Percentiles rank a stretch among this genome's conserved stretches.
phyloP scores from a whole-genome alignment of 768 basidiomycete genomes.

The Multifurca ochricompacta region DNA sequence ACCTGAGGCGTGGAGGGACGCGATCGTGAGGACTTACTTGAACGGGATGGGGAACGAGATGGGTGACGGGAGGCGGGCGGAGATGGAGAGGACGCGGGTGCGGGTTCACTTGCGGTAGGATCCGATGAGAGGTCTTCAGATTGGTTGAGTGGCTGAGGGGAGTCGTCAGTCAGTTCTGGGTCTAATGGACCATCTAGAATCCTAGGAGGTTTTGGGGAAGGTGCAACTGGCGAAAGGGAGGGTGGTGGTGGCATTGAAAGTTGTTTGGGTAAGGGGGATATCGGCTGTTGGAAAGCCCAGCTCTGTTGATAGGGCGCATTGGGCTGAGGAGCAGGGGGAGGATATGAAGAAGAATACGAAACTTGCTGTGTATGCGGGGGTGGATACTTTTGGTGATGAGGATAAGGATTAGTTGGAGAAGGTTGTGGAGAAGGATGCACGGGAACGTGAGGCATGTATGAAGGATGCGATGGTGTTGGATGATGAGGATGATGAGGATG shows the following conservation, averaged over 20 bases:
- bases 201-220: constrained; percentile 13
- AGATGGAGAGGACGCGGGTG: background rate
- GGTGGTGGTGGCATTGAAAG: constrained; percentile 40
- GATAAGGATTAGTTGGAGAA: constrained; percentile 26
- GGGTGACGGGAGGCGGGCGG: background rate
- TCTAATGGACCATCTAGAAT: constrained; percentile 16
- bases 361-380: constrained; percentile 24
- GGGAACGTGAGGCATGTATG: constrained; percentile 29
- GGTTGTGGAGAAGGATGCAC: constrained; percentile 23
- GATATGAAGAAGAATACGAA: constrained; percentile 27
- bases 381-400: constrained; percentile 28
- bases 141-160: background rate
- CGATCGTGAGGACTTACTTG: constrained; percentile 3
- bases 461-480: constrained; percentile 31
- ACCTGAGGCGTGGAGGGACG: constrained; percentile 2
- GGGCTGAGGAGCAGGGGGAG: constrained; percentile 19
- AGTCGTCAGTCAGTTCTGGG: constrained; percentile 3
- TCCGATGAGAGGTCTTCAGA: background rate
- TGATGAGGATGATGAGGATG: constrained; percentile 33
- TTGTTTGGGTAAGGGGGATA: constrained; percentile 60
- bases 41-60: background rate
- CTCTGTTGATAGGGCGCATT: constrained; percentile 32
- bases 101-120: background rate
- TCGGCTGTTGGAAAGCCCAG: constrained; percentile 40
- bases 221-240: constrained; percentile 17